Percentiles rank a stretch among this genome's conserved stretches.
Evolutionary conservation across 2,329 filamentous ascomycete genomes (phyloP).

Genomic region (Fusarium torulosum): DNA sequence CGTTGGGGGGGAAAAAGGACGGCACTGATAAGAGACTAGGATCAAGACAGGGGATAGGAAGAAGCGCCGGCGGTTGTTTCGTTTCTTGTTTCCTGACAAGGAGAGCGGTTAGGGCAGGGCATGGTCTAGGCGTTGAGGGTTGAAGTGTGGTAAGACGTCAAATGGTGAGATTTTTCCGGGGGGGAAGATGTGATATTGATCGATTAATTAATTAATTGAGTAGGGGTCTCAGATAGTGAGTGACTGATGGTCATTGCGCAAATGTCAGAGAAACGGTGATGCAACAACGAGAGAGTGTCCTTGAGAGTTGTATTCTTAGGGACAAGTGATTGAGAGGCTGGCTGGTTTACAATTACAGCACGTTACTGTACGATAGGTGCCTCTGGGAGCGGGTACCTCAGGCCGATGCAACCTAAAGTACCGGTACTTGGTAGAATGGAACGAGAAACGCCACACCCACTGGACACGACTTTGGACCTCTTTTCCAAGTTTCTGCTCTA

Average conservation of each 20-base stretch:
- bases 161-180: conserved; percentile 16
- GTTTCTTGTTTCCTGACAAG: conserved; percentile 47
- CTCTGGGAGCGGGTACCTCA: conserved; percentile 28
- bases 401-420: conserved; percentile 32
- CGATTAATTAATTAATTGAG: conserved; percentile 6
- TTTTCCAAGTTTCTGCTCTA: conserved; percentile 26
- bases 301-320: conserved; percentile 3
- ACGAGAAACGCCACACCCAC: conserved; percentile 38
- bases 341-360: background rate
- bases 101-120: conserved; percentile 43
- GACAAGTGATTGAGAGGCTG: background rate
- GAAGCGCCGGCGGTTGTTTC: conserved; percentile 49
- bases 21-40: conserved; percentile 33
- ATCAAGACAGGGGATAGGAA: conserved; percentile 30
- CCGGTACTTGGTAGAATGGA: conserved; percentile 37
- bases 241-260: conserved; percentile 7
- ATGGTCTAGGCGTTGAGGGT: conserved; percentile 16
- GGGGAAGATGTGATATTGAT: conserved; percentile 21
- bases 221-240: conserved; percentile 4
- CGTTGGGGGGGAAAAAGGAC: conserved; percentile 18
- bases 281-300: conserved; percentile 24
- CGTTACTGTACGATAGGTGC: background rate
- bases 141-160: conserved; percentile 28
- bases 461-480: no score
- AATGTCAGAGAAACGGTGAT: conserved; percentile 6